Base-by-base conservation (phyloP, 2,329 filamentous ascomycete species). In the Knufia petricola region DNA sequence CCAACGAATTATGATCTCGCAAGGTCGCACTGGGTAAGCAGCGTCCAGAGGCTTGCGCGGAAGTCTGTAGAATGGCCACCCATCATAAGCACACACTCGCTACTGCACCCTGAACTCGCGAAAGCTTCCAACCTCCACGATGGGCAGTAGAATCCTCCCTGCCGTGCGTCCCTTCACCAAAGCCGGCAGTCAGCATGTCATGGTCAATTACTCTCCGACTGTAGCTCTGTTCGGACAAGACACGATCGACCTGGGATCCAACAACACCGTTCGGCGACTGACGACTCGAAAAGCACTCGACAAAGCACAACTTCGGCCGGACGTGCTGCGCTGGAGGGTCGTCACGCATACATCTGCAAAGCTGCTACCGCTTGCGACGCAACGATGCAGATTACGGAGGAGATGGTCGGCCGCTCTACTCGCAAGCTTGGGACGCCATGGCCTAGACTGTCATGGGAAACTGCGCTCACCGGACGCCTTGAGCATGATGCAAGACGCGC, bases 321-420 rank as follows among this genome's bases (percentile, higher is more conserved):
- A 67, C 56, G 63, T 62, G 28, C 63, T 79, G 15, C 74, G 74
- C 68, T 76, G 71, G 70, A 60, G 62, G 13, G 66, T 73, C 4
- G 57, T 66, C 49, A 45, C 61, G 49, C 52, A 62, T 46, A 51
- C 58, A 52, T 46, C 60, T 58, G 47, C 53, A n/a, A 56, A 53
- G 36, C 15, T 40, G 4, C 37, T 56, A 2, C 59, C 61, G 19
- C 73, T 70, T 48, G 63, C 64, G 6, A 68, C 70, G 19, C 65
- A 78, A n/a, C 65, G 77, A 17, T 69, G 67, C 10, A 69, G 67
- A 61, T 63, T 62, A 20, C 61, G 61, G 20, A 66, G 70, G 50
- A 69, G 71, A 57, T 55, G 71, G 23, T 64, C 68, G 37, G 54
- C 62, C 24, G 73, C 72, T 2, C 69, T 79, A 41, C 55, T 58